Evolutionary conservation across 768 basidiomycete genomes (phyloP), one percentile per base, ranked within the genome.

Genomic region (Trametes punicea): DNA sequence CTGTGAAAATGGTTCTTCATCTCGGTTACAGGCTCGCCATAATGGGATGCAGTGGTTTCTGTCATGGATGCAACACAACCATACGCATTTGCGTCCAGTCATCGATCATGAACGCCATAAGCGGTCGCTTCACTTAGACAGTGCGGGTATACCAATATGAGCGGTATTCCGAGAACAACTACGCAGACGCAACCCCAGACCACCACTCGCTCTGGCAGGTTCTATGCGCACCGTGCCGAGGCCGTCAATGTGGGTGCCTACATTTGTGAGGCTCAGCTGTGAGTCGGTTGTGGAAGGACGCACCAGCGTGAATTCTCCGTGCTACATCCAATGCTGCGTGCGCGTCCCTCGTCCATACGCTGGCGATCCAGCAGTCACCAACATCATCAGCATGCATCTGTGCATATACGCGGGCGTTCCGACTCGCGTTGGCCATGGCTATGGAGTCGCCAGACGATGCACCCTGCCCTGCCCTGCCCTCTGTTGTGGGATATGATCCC

Each of bases 201-300:
- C 81, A 3, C 71, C 61, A 8, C 73, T 55, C 15, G 74, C 71
- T 46, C 73, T 66, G 7, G 55, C 51, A 6, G 70, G 61, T 59
- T 84, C 80, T 7, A 66, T 62, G 54, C 81, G 77, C 21, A 83
- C 60, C 3, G 80, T 80, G n/a, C n/a, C n/a, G 3, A 76, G 66
- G 1, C 81, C 83, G 55, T 86, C 85, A 60, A 85, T 75, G 62
- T 79, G 78, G 15, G 72, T 75, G 3, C 83, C 84, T 82, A 55
- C 5, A 9, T 6, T n/a, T 11, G 31, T 52, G 15, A 55, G 41
- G 30, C 16, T 8, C n/a, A n/a, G n/a, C 10, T 9, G 13, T 15
- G 45, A 25, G 30, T 15, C 4, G 4, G 11, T 1, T 36, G n/a
- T 9, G 16, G 13, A 9, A 16, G 2, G 36, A 39, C 71, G 38